phyloP scores from a whole-genome alignment of 768 basidiomycete genomes.

The Hygrocybe punicea region DNA sequence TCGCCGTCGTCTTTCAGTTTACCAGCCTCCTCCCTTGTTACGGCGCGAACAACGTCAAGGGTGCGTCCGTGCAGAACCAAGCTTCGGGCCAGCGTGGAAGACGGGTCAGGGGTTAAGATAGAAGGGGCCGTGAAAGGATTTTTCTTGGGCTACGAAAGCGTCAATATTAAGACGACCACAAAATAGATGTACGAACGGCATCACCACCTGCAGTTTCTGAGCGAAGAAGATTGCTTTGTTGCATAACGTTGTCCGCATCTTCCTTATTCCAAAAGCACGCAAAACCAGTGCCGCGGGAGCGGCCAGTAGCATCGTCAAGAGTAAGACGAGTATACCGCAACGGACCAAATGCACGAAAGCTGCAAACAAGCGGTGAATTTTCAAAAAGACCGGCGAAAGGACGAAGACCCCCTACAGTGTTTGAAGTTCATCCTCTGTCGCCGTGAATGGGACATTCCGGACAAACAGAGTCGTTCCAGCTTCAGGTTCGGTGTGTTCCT shows the following conservation, averaged over 20 bases:
- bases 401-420: conserved; percentile 56
- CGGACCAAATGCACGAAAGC: conserved; percentile 89
- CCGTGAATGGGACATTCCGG: conserved; percentile 87
- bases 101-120: conserved; percentile 91
- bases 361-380: conserved; percentile 27
- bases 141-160: conserved; percentile 49
- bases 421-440: conserved; percentile 90
- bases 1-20: conserved; percentile 88
- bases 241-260: conserved; percentile 81
- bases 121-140: conserved; percentile 88
- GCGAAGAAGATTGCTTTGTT: conserved; percentile 72
- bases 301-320: conserved; percentile 74
- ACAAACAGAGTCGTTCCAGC: conserved; percentile 91
- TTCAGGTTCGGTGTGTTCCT: conserved; percentile 57
- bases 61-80: conserved; percentile 91
- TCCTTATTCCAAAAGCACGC: conserved; percentile 95
- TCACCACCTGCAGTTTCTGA: conserved; percentile 55
- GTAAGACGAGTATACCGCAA: conserved; percentile 92
- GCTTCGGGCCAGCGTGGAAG: conserved; percentile 72
- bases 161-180: not conserved
- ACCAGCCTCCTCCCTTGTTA: conserved; percentile 83
- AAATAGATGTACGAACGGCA: conserved; percentile 20
- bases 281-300: conserved; percentile 93
- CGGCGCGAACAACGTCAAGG: conserved; percentile 85
- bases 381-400: not conserved